Evolutionary conservation across 257 asterid species (phyloP), one percentile per base, ranked within the genome.

Genomic region (Fraxinus cuspidata): DNA sequence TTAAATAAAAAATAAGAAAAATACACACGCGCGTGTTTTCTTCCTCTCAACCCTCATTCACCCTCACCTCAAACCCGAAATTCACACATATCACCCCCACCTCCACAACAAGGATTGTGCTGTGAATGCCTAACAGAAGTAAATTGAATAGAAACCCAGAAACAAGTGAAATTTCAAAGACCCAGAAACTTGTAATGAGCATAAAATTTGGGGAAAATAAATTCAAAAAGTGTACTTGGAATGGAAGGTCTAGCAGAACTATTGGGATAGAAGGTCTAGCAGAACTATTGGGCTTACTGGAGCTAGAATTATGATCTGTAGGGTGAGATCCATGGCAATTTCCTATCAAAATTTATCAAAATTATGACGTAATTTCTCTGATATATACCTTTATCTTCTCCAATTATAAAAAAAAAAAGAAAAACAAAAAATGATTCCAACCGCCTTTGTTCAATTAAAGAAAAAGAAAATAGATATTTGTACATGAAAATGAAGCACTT

Each of bases 311-410:
- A 42, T 35, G 31, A 38, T 71, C 34, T 8, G 0, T 63, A 9
- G 8, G 29, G 10, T 38, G 29, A n/a, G 75, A 71, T n/a, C 32
- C 63, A 38, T 40, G 42, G 75, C 75, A 71, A 25, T 71, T 71
- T n/a, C 75, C 75, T 63, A 71, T 71, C 28, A 10, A 25, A 60
- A n/a, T n/a, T 13, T 60, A 21, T 21, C 31, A 60, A n/a, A 60
- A 25, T 12, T 44, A 12, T 13, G 51, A 44, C 13, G 5, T 44
- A 44, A 44, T 44, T 44, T 44, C 19, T 44, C 53, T 18, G 53
- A 44, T 44, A 44, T 13, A 44, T 18, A 19, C 25, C 63, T 51
- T 51, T 16, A 19, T 19, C 25, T 51, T 51, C 63, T 51, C 63
- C 60, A 51, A 16, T 16, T 51, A 47, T 16, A 47, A 51, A 51